Evolutionary conservation across 106 monocot genomes (phyloP).

Genomic region (Dendrobium catenatum): DNA sequence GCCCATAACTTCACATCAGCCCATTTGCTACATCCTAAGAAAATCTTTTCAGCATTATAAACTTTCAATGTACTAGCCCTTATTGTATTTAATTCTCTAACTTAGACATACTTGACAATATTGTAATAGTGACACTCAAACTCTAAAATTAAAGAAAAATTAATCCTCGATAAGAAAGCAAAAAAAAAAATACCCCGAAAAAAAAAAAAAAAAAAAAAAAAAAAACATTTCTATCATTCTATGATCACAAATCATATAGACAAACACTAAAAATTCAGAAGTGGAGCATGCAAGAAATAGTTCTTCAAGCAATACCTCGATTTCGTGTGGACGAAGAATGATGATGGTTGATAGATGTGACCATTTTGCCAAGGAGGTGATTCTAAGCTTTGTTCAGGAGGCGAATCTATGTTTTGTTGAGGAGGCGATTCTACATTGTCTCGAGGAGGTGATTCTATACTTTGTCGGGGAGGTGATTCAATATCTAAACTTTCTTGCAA

Average conservation of each 20-base stretch:
- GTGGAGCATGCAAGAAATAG: background rate
- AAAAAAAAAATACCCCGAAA: background rate
- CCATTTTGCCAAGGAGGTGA: slow-evolving; percentile 54
- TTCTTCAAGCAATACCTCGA: slow-evolving; percentile 38
- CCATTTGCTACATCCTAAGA: background rate
- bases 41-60: background rate
- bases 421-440: slow-evolving; percentile 47
- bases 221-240: background rate
- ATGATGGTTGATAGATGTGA: slow-evolving; percentile 31
- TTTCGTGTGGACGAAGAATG: slow-evolving; percentile 35
- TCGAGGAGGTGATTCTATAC: slow-evolving; percentile 44
- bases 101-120: background rate
- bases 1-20: background rate
- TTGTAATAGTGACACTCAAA: background rate
- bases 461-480: slow-evolving; percentile 48
- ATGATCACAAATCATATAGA: background rate
- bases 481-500: slow-evolving; percentile 79
- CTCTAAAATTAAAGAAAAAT: background rate
- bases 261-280: background rate
- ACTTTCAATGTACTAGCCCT: background rate
- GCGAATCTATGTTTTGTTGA: slow-evolving; percentile 37
- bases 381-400: slow-evolving; percentile 43
- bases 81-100: background rate
- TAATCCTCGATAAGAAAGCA: background rate
- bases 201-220: background rate